phyloP scores from a whole-genome alignment of 1,284 basidiomycete species.

The Leucoagaricus sp. region DNA sequence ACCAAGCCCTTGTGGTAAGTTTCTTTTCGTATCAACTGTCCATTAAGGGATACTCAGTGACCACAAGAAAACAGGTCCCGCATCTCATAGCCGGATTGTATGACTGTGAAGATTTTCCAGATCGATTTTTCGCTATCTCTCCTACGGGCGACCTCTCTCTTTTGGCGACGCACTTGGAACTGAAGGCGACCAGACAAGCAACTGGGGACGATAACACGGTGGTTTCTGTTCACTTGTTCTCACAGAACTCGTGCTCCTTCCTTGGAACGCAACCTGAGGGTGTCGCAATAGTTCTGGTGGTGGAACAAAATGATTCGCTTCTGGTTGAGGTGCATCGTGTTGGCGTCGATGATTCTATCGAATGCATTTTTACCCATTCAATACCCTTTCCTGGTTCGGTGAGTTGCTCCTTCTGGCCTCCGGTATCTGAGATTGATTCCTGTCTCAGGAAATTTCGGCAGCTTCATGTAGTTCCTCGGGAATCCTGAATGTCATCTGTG shows the following conservation, averaged over 20 bases:
- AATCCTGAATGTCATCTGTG: conserved; percentile 51
- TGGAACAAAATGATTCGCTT: conserved; percentile 16
- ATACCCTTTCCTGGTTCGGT: neutral
- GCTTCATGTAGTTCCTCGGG: conserved; percentile 50
- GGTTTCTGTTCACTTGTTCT: conserved; percentile 47
- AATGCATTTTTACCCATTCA: neutral
- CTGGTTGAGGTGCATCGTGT: conserved; percentile 14
- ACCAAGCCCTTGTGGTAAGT: conserved; percentile 15
- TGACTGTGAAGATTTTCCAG: conserved; percentile 42
- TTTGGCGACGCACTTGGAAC: conserved; percentile 42
- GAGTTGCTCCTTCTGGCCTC: neutral
- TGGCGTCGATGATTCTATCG: neutral
- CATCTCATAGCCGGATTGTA: conserved; percentile 45
- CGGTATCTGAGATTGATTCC: conserved; percentile 26
- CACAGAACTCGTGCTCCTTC: conserved; percentile 45
- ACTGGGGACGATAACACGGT: conserved; percentile 28
- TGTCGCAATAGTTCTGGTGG: conserved; percentile 14
- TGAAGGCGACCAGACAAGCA: conserved; percentile 36
- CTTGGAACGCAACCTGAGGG: conserved; percentile 27
- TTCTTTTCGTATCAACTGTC: conserved; percentile 7
- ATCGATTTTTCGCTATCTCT: conserved; percentile 48
- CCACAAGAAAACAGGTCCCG: conserved; percentile 39
- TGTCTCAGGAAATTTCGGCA: conserved; percentile 20
- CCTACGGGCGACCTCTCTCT: conserved; percentile 46
- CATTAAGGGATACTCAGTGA: conserved; percentile 12